Conservation (phyloP, 225 moss, liverwort and hornwort species). For the Pseudisothecium myosuroides region DNA sequence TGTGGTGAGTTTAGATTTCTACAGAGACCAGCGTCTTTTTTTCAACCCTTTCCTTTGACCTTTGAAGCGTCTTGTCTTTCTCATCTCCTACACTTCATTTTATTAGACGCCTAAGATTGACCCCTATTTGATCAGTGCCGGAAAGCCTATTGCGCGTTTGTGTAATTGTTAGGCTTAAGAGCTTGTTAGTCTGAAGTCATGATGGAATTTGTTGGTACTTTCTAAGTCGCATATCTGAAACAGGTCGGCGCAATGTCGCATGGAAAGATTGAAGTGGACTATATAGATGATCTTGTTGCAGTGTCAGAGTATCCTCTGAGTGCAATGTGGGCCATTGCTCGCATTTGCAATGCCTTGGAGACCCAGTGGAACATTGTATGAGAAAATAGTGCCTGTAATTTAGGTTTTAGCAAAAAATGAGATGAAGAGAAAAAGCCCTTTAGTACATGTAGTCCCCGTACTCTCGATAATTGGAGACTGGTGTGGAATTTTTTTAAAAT, state of each 20-base stretch:
- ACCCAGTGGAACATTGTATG: constrained; percentile 55
- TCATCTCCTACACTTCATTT: neutral
- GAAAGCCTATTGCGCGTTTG: neutral
- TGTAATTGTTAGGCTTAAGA: neutral
- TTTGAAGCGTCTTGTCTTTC: neutral
- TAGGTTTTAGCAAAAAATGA: neutral
- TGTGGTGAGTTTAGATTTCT: constrained; percentile 46
- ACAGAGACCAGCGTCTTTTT: neutral
- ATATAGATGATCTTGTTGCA: constrained; percentile 90
- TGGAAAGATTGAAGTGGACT: constrained; percentile 90
- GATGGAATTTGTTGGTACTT: neutral
- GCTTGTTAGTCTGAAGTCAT: no score
- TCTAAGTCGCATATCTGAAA: neutral
- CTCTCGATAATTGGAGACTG: neutral
- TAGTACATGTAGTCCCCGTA: neutral
- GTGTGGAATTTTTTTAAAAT: neutral
- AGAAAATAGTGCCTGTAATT: neutral
- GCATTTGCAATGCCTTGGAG: constrained; percentile 86
- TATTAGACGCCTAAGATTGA: neutral
- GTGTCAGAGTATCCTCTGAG: constrained; percentile 91
- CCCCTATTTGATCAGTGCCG: neutral
- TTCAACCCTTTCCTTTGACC: no score
- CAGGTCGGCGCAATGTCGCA: constrained; percentile 99
- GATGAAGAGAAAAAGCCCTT: neutral
- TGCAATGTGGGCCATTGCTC: constrained; percentile 91